Percentiles rank a stretch among this genome's conserved stretches.
Evolutionary conservation across 2,329 filamentous ascomycete species (phyloP).

Genomic region (Aschersonia sp.): DNA sequence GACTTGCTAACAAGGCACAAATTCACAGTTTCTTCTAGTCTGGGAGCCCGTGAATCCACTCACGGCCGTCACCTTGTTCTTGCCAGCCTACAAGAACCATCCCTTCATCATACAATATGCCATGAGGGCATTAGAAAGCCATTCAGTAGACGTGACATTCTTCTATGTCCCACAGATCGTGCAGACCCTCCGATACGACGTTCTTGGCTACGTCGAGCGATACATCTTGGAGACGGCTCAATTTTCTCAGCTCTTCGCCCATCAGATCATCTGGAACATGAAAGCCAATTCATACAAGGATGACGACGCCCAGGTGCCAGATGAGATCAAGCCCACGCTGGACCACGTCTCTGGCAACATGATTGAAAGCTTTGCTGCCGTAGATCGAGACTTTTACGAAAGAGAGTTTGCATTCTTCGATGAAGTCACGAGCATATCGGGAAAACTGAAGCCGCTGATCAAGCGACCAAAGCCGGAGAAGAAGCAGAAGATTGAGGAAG

Average conservation of each 20-base stretch:
- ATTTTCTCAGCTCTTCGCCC: slow-evolving; percentile 94
- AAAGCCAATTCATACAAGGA: slow-evolving; percentile 98
- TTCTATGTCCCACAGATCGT: slow-evolving; percentile 99
- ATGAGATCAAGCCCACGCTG: slow-evolving; percentile 83
- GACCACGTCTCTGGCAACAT: slow-evolving; percentile 81
- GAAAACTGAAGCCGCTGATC: slow-evolving; percentile 87
- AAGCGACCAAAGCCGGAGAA: slow-evolving; percentile 90
- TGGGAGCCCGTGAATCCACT: slow-evolving; percentile 90
- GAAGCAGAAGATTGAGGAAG: slow-evolving; percentile 98
- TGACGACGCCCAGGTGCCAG: slow-evolving; percentile 78
- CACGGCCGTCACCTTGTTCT: slow-evolving; percentile 83
- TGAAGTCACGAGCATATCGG: slow-evolving; percentile 89
- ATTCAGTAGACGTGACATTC: slow-evolving; percentile 94
- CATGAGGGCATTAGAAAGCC: slow-evolving; percentile 85
- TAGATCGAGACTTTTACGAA: slow-evolving; percentile 79
- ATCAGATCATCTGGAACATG: slow-evolving; percentile 99
- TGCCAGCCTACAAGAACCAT: slow-evolving; percentile 82
- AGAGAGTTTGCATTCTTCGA: slow-evolving; percentile 97
- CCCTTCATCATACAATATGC: slow-evolving; percentile 93
- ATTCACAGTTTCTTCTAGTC: slow-evolving; percentile 63
- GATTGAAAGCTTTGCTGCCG: slow-evolving; percentile 63
- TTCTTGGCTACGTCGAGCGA: slow-evolving; percentile 82
- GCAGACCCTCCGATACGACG: slow-evolving; percentile 85
- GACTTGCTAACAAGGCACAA: background rate
- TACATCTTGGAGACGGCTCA: slow-evolving; percentile 96